A percentile compares a stretch with the other conserved stretches of the same genome.
Evolutionary conservation across 2,329 filamentous ascomycete genomes (phyloP).

Genomic region (Cytospora piceae): DNA sequence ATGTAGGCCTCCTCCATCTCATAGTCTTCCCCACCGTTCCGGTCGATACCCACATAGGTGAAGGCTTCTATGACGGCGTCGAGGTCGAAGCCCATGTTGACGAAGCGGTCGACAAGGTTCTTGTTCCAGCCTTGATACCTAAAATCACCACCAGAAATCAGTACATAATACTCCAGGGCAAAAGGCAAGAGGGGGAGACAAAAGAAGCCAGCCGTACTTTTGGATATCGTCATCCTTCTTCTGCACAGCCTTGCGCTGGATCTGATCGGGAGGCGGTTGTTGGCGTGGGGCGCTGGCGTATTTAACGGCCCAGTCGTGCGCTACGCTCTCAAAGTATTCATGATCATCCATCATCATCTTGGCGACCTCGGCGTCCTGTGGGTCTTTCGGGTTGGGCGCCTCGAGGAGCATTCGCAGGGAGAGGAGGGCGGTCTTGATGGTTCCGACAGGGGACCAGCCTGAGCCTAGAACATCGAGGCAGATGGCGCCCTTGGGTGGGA

Average conservation of each 20-base stretch:
- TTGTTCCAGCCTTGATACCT: conserved; percentile 90
- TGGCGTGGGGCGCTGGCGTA: conserved; percentile 74
- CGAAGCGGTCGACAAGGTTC: conserved; percentile 80
- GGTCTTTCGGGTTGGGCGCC: conserved; percentile 92
- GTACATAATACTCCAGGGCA: not conserved
- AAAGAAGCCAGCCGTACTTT: conserved; percentile 35
- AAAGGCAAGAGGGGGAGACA: no score
- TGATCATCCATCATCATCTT: conserved; percentile 83
- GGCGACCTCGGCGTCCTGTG: conserved; percentile 94
- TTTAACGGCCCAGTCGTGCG: conserved; percentile 87
- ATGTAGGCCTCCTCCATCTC: conserved; percentile 88
- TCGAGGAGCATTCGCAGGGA: conserved; percentile 92
- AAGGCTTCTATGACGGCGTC: conserved; percentile 87
- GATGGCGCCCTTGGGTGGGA: conserved; percentile 75
- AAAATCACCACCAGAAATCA: conserved; percentile 25
- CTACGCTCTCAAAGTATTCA: conserved; percentile 77
- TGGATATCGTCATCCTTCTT: conserved; percentile 60
- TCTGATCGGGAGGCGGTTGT: conserved; percentile 39
- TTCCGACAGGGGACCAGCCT: conserved; percentile 94
- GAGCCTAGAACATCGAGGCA: conserved; percentile 89
- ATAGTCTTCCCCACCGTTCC: conserved; percentile 77
- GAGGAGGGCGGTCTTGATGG: conserved; percentile 92
- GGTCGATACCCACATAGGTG: conserved; percentile 78
- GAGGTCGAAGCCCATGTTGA: conserved; percentile 88
- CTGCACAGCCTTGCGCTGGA: conserved; percentile 56